Base-by-base conservation (phyloP, 352 stramenopile species). In the Globisporangium barbulae region DNA sequence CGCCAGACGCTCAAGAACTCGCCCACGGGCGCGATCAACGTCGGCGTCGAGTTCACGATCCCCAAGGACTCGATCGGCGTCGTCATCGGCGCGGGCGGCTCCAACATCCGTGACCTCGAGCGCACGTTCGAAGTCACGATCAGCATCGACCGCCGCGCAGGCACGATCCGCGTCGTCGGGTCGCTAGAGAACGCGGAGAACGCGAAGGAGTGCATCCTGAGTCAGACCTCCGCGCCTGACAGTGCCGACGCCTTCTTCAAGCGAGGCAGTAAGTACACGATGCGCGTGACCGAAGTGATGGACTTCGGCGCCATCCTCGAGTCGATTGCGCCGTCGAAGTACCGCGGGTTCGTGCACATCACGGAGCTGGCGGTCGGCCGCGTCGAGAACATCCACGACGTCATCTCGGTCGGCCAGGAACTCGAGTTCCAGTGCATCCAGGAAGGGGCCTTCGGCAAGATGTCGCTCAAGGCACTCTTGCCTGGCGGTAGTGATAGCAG, bases 231-330 rank as follows among this genome's bases (percentile, higher is more conserved):
- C 4, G 31, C 65, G 35, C 50, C 41, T 1, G 30, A 39, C 17
- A 22, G 63, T 17, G 62, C 59, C 3, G 69, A 74, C 9, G 62
- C 68, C 57, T 94, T 83, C 69, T 96, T 98, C 67, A 81, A 90
- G 74, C 83, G 90, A 59, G 96, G 95, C 22, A 79, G 91, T 35
- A 83, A 88, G 47, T 97, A 98, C 73, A 87, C 88, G 61, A 98
- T 97, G 61, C 93, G 83, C 21, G 91, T 99, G 56, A 89, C 85
- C 28, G 88, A 98, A 57, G 67, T 99, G 10, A 93, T 98, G 73
- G 96, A 99, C 70, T 99, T 98, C 73, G 97, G 97, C 33, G 92
- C 90, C 21, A 87, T 98, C 54, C 82, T 99, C 49, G 81, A 93
- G 66, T 76, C 81, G 25, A 85, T 71, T 21, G 64, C 69, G 52